These are phyloP conservation scores for Candida boidinii DNA, from an alignment of 805 yeast species.

Conservation along the genomic window DNA sequence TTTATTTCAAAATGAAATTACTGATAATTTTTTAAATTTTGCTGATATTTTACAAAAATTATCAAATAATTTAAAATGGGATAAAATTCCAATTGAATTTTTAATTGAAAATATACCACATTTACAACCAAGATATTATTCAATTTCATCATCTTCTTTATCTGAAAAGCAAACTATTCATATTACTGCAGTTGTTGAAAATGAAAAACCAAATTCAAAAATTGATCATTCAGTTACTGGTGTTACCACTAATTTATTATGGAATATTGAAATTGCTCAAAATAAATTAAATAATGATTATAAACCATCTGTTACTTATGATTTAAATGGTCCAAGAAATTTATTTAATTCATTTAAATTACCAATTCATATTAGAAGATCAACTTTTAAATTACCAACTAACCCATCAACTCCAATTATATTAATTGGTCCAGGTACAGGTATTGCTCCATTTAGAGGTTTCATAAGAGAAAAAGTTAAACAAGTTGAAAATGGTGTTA, in stretches of 20 bases:
- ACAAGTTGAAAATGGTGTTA: conserved; percentile 35
- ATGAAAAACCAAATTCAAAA: conserved; percentile 30
- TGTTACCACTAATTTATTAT: conserved; percentile 83
- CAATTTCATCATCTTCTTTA: conserved; percentile 89
- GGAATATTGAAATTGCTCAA: too few relatives aligned
- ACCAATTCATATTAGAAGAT: conserved; percentile 91
- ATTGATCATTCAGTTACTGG: conserved; percentile 50
- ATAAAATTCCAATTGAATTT: conserved; percentile 70
- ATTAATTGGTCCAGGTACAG: conserved; percentile 97
- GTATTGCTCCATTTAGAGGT: conserved; percentile 97
- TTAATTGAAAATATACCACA: conserved; percentile 73
- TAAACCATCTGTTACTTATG: conserved; percentile 48
- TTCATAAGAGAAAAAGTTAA: conserved; percentile 81
- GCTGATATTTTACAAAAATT: conserved; percentile 63
- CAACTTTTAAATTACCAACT: conserved; percentile 88
- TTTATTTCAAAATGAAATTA: conserved; percentile 57
- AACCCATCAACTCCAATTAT: conserved; percentile 78
- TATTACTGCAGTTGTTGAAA: conserved; percentile 88
- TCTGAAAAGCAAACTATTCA: conserved; percentile 69
- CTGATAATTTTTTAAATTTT: conserved; percentile 53
- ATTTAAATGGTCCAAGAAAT: conserved; percentile 78
- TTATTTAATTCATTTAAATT: conserved; percentile 46
- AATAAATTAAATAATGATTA: conserved; percentile 43
- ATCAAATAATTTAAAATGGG: conserved; percentile 66
- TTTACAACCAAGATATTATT: conserved; percentile 90